These are phyloP conservation scores for Colletotrichum limetticola DNA, from an alignment of 2,329 filamentous ascomycete genomes.

Conservation along the genomic window DNA sequence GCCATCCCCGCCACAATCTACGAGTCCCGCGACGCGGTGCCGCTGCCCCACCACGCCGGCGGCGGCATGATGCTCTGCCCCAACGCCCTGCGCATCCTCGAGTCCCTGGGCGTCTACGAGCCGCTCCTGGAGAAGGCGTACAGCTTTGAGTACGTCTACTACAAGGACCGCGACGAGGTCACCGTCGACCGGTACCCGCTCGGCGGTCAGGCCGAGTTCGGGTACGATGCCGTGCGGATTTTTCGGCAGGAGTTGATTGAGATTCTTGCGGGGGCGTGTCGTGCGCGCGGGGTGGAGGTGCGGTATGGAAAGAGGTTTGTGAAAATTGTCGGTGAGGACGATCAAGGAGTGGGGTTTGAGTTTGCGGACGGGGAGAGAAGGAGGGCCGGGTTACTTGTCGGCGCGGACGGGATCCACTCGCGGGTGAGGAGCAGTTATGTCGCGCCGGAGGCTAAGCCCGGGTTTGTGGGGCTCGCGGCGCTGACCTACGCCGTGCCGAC, in stretches of 20 bases:
- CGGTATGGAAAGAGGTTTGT: constrained; percentile 56
- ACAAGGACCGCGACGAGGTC: constrained; percentile 48
- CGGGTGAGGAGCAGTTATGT: constrained; percentile 60
- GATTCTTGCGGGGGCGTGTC: constrained; percentile 47
- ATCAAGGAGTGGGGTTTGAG: constrained; percentile 53
- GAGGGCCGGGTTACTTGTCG: constrained; percentile 58
- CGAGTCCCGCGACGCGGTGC: constrained; percentile 53
- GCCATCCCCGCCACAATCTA: constrained; percentile 62
- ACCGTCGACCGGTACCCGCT: constrained; percentile 57
- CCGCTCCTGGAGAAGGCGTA: constrained; percentile 56
- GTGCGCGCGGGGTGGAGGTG: constrained; percentile 48
- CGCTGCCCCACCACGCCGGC: constrained; percentile 54
- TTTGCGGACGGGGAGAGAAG: constrained; percentile 57
- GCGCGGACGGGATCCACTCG: constrained; percentile 71
- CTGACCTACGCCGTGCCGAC: constrained; percentile 49
- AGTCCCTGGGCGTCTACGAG: constrained; percentile 59
- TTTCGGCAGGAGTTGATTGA: constrained; percentile 61
- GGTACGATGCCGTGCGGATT: constrained; percentile 64
- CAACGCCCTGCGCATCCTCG: constrained; percentile 65
- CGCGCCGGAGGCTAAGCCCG: constrained; percentile 57
- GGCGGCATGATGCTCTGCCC: constrained; percentile 70
- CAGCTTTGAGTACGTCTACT: constrained; percentile 62
- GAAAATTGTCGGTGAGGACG: constrained; percentile 52
- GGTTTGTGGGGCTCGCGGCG: constrained; percentile 59
- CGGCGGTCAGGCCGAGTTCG: constrained; percentile 57